phyloP scores from a whole-genome alignment of 306 rosid genomes.

The Prunus davidiana region DNA sequence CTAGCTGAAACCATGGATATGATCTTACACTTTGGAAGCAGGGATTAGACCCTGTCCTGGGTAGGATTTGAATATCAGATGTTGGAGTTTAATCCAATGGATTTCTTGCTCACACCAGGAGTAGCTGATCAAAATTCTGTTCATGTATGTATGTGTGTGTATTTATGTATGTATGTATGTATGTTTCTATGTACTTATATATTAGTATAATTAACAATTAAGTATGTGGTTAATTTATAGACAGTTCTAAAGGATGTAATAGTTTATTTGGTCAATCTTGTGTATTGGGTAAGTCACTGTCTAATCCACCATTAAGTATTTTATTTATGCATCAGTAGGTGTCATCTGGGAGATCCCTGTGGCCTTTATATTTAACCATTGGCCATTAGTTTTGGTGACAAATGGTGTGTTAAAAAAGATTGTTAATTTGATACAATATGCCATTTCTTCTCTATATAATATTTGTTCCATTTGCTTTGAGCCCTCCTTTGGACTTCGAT shows the following conservation, averaged over 20 bases:
- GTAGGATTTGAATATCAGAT: neutral
- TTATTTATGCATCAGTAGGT: neutral
- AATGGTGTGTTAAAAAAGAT: neutral
- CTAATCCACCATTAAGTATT: neutral
- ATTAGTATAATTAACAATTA: neutral
- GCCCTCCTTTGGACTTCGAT: neutral
- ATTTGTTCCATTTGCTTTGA: slow-evolving; percentile 4
- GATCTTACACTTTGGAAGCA: neutral
- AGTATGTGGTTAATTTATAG: neutral
- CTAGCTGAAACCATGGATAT: neutral
- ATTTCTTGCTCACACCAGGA: neutral
- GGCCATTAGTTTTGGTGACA: slow-evolving; percentile 2
- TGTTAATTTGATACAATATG: neutral
- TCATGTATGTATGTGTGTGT: neutral
- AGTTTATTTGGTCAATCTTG: slow-evolving; percentile 5
- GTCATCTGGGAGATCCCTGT: neutral
- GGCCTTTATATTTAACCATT: neutral
- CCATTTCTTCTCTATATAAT: neutral
- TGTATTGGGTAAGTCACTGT: neutral
- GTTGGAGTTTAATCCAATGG: neutral
- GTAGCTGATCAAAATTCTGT: neutral
- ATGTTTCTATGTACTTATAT: neutral
- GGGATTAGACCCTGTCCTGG: too few species aligned
- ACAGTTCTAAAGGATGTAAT: neutral
- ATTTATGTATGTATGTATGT: neutral